Conservation (phyloP, 2,329 filamentous ascomycete genomes). For the Pseudogymnoascus sp. region DNA sequence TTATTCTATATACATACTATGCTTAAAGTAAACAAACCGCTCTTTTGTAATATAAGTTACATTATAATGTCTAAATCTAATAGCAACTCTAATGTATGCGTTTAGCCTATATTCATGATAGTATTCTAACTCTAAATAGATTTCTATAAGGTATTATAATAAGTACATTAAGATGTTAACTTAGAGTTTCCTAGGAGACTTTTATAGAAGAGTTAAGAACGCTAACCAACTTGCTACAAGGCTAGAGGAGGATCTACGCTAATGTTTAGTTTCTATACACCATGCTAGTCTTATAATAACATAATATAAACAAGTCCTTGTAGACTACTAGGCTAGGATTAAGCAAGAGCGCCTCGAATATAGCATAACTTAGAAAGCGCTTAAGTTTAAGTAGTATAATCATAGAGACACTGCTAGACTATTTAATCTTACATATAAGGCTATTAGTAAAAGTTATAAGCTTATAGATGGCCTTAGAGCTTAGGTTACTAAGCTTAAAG, state of each 20-base stretch:
- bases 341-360: conserved; percentile 6
- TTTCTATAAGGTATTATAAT: not conserved
- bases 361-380: not conserved
- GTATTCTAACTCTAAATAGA: not conserved
- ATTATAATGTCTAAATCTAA: not conserved
- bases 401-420: conserved; percentile 10
- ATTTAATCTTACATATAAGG: conserved; percentile 10
- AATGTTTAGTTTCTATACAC: not conserved
- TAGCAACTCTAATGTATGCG: not conserved
- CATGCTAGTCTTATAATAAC: not conserved
- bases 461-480: conserved; percentile 8
- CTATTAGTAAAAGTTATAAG: conserved; percentile 8
- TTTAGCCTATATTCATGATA: not conserved
- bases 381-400: conserved; percentile 7
- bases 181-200: conserved; percentile 14
- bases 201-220: conserved; percentile 12
- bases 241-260: conserved; percentile 11
- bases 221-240: conserved; percentile 5
- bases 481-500: not conserved
- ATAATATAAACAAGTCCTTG: not conserved
- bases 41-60: not conserved
- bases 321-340: not conserved
- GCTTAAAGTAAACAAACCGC: not conserved
- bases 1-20: not conserved
- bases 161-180: conserved; percentile 10